Evolutionary conservation across 306 rosid genomes (phyloP), one percentile per base, ranked within the genome.

Genomic region (Glycine tomentella): DNA sequence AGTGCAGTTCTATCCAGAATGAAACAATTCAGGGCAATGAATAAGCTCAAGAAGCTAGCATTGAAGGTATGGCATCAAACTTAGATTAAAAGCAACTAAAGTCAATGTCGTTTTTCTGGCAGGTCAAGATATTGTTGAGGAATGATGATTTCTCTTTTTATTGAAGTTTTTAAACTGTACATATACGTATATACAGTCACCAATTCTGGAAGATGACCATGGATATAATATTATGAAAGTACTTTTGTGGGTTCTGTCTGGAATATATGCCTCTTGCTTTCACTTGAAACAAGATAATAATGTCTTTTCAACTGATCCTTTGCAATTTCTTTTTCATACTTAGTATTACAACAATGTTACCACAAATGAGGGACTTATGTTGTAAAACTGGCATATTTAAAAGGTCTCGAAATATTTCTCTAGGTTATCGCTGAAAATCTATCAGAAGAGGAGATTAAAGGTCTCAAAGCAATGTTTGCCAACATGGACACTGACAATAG

Each of bases 1-100:
- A 92, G 94, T 72, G 98, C 98, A 4, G 98, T 94, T 80, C 90
- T 94, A 46, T 92, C 93, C 6, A 91, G 98, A 82, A 85, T 94
- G 97, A 94, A 94, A 90, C 97, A 92, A 77, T 91, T 92, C 92
- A 90, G 95, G 87, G 98, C 98, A 84, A 94, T 94, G 98, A 94
- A 94, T 83, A 91, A 94, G 93, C 96, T 94, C 79, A 94, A 94
- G 81, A 87, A 92, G 81, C 93, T 94, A 33, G 98, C 97, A 46
- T 71, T 92, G 87, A 92, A 91, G 97, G 98, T 92, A 90, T 83
- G 76, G 2, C 80, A 36, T 66, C 73, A 42, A 85, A 76, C 57
- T 82, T 59, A 65, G 64, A 36, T 67, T 13, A 53, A 10, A 73
- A 75, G 74, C 59, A 69, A 68, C 63, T 46, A 8, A 67, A 12